Percentiles rank a stretch among this genome's conserved stretches.
Conservation (phyloP, 345 rosid genomes). For the Murraya paniculata region DNA sequence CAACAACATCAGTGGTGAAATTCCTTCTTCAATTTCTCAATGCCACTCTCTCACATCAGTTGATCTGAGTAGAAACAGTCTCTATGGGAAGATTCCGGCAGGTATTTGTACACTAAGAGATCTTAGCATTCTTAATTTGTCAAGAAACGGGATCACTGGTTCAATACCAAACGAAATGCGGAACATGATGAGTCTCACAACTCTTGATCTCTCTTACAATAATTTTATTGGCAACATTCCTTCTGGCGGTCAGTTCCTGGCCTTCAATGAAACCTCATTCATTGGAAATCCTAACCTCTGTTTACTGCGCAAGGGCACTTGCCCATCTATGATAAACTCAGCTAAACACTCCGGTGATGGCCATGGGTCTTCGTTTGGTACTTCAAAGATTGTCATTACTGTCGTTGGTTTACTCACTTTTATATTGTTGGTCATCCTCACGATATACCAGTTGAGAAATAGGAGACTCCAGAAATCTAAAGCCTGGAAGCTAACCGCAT, state of each 20-base stretch:
- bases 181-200: conserved; percentile 68
- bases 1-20: conserved; percentile 59
- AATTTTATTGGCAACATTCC: conserved; percentile 66
- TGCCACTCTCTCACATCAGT: conserved; percentile 48
- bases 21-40: conserved; percentile 48
- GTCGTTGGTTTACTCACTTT: conserved; percentile 39
- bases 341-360: conserved; percentile 24
- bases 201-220: conserved; percentile 73
- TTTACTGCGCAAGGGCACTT: conserved; percentile 36
- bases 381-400: conserved; percentile 45
- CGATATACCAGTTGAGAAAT: conserved; percentile 47
- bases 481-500: conserved; percentile 82
- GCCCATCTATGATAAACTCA: conserved; percentile 28
- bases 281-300: conserved; percentile 73
- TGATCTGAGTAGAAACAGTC: conserved; percentile 67
- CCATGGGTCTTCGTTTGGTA: conserved; percentile 29
- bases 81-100: conserved; percentile 60
- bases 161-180: conserved; percentile 60
- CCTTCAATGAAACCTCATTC: conserved; percentile 66
- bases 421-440: conserved; percentile 38
- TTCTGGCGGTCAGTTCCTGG: conserved; percentile 66
- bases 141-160: conserved; percentile 68
- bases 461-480: conserved; percentile 41
- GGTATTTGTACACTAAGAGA: conserved; percentile 43
- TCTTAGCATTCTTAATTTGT: conserved; percentile 62